Conservation (phyloP, 371 early-diverging fungal genomes). For the Mucor velutinosus region DNA sequence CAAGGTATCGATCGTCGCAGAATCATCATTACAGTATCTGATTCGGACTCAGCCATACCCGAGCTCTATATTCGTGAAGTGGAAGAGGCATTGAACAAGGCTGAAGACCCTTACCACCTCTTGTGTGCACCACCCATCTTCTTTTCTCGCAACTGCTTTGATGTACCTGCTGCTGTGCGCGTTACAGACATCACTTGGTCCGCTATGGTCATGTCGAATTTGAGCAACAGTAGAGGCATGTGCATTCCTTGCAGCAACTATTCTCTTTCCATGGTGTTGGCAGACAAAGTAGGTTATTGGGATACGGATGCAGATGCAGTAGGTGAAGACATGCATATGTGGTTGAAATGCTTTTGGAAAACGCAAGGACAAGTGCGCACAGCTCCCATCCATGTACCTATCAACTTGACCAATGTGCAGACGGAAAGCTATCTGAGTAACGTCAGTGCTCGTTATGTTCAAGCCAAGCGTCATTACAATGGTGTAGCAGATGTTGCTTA, state of each 20-base stretch:
- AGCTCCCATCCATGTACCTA: conserved; percentile 73
- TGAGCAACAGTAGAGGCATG: conserved; percentile 64
- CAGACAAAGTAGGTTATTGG: conserved; percentile 75
- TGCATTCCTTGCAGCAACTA: conserved; percentile 80
- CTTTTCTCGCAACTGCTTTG: conserved; percentile 75
- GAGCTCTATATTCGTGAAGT: conserved; percentile 45
- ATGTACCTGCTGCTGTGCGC: conserved; percentile 77
- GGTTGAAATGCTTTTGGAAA: conserved; percentile 78
- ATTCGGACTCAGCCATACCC: conserved; percentile 51
- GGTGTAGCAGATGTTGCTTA: conserved; percentile 64
- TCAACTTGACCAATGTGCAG: conserved; percentile 76
- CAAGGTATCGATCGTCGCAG: conserved; percentile 40
- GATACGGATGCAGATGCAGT: conserved; percentile 79
- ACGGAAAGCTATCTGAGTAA: conserved; percentile 58
- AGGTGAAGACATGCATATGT: conserved; percentile 89
- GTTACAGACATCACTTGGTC: conserved; percentile 82
- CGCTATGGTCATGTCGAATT: conserved; percentile 77
- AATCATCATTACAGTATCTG: conserved; percentile 63
- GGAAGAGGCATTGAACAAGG: conserved; percentile 39
- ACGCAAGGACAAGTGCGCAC: conserved; percentile 69
- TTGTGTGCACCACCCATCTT: conserved; percentile 75
- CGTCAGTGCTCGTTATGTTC: conserved; percentile 68
- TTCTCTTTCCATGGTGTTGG: conserved; percentile 70
- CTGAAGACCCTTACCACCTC: conserved; percentile 48
- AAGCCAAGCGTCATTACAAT: conserved; percentile 72